phyloP scores from a whole-genome alignment of 2,329 filamentous ascomycete genomes.

The Calonectria pseudoreteaudii region DNA sequence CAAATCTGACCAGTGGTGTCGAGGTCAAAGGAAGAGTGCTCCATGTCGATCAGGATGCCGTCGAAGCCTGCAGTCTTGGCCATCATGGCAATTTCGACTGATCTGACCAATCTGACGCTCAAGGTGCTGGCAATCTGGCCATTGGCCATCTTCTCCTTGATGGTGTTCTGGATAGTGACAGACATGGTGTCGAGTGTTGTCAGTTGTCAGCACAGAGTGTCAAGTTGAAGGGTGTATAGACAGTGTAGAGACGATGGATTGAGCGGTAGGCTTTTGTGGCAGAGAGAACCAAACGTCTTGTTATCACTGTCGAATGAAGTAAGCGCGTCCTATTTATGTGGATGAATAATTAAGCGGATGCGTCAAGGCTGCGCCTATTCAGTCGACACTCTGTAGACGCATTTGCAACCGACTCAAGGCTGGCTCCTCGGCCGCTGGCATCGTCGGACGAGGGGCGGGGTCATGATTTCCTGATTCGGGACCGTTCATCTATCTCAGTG shows the following conservation, averaged over 20 bases:
- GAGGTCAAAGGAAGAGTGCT: slow-evolving; percentile 51
- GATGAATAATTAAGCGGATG: slow-evolving; percentile 1
- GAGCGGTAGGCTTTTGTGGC: neutral
- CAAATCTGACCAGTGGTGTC: slow-evolving; percentile 48
- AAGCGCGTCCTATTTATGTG: neutral
- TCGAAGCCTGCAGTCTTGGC: slow-evolving; percentile 50
- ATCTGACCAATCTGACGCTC: slow-evolving; percentile 47
- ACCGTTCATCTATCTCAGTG: neutral
- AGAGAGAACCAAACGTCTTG: neutral
- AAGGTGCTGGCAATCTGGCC: slow-evolving; percentile 44
- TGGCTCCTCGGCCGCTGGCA: neutral
- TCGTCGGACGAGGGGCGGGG: neutral
- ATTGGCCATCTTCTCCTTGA: slow-evolving; percentile 43
- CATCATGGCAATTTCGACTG: slow-evolving; percentile 47
- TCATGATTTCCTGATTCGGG: neutral
- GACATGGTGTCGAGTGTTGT: slow-evolving; percentile 33
- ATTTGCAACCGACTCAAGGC: neutral
- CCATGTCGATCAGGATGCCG: slow-evolving; percentile 52
- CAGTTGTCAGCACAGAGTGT: neutral
- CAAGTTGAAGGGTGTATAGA: neutral
- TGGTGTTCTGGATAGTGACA: slow-evolving; percentile 34
- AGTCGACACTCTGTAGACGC: neutral
- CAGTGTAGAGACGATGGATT: neutral
- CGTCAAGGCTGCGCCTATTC: neutral
- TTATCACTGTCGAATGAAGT: neutral